These are phyloP conservation scores for Cucurbita moschata DNA, from an alignment of 306 rosid genomes.

Conservation along the genomic window DNA sequence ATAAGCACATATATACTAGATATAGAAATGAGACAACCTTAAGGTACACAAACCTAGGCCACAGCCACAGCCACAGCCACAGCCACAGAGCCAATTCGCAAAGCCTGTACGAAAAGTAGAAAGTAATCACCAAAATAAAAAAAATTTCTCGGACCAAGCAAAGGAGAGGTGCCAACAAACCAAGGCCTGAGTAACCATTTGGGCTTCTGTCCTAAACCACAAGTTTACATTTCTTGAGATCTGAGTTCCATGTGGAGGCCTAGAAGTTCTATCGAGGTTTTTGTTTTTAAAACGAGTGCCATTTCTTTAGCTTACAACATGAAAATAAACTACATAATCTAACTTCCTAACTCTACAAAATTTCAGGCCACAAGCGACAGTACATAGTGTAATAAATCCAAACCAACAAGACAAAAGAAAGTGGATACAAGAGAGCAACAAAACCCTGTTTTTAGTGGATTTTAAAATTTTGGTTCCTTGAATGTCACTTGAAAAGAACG, in stretches of 20 bases:
- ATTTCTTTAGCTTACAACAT: background rate
- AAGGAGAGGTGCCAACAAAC: background rate
- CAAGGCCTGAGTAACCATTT: background rate
- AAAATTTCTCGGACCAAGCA: background rate
- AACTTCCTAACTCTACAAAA: background rate
- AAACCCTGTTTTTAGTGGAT: background rate
- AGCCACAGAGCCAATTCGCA: background rate
- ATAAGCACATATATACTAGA: background rate
- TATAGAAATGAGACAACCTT: background rate
- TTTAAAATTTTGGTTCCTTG: background rate
- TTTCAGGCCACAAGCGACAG: background rate
- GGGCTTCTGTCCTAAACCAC: background rate
- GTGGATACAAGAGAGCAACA: background rate
- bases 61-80: background rate
- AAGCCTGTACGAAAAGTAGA: background rate
- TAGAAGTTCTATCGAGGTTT: background rate
- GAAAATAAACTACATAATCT: background rate
- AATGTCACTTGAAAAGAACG: too few species aligned
- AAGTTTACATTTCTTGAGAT: background rate
- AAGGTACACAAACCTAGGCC: background rate
- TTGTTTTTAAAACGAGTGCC: too few species aligned
- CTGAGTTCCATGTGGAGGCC: background rate
- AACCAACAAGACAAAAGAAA: background rate
- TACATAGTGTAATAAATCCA: background rate
- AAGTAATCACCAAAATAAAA: background rate